Percentiles rank a stretch among this genome's conserved stretches.
phyloP scores from a whole-genome alignment of 306 rosid species.

The Carpinus viminea region DNA sequence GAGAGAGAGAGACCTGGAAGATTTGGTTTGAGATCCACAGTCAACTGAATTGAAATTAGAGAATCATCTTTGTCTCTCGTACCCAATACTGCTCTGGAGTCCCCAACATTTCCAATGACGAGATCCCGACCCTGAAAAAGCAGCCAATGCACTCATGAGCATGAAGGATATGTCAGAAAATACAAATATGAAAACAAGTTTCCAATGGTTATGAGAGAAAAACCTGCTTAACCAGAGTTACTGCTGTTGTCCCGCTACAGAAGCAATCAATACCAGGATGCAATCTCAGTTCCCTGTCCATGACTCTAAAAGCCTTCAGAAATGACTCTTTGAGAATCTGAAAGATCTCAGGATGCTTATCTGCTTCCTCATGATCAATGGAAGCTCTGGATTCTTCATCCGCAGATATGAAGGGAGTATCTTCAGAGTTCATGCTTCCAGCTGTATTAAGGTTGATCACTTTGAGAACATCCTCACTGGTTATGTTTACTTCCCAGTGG shows the following conservation, averaged over 20 bases:
- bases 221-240: constrained; percentile 91
- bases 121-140: constrained; percentile 77
- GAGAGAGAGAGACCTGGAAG: constrained; percentile 69
- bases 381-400: constrained; percentile 69
- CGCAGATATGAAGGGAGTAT: constrained; percentile 51
- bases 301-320: constrained; percentile 77
- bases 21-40: constrained; percentile 98
- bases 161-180: constrained; percentile 30
- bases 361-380: constrained; percentile 59
- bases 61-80: constrained; percentile 69
- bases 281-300: constrained; percentile 86
- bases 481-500: constrained; percentile 70
- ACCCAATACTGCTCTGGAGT: constrained; percentile 92
- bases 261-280: constrained; percentile 76
- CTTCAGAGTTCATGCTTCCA: constrained; percentile 75
- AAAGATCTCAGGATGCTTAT: constrained; percentile 71
- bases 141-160: constrained; percentile 23
- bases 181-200: constrained; percentile 14
- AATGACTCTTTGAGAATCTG: constrained; percentile 78
- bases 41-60: constrained; percentile 81
- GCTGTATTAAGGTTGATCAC: constrained; percentile 61
- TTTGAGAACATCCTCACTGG: constrained; percentile 65
- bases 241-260: constrained; percentile 99
- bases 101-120: constrained; percentile 88
- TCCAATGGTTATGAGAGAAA: constrained; percentile 13